These are phyloP conservation scores for Pichia norvegensis DNA, from an alignment of 1,139 yeast genomes.

Conservation along the genomic window DNA sequence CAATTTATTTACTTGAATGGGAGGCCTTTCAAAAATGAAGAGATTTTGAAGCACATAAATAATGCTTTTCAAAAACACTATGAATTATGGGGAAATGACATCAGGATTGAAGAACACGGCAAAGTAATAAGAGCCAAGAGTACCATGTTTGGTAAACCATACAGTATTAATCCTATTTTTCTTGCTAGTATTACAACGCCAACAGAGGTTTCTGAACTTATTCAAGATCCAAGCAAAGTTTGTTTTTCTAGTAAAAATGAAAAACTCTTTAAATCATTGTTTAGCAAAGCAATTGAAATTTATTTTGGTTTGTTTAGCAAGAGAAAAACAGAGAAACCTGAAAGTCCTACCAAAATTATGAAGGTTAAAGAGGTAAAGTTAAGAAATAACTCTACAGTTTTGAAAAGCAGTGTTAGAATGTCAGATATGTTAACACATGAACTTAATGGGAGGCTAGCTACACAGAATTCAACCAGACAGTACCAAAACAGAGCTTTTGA, in stretches of 20 bases:
- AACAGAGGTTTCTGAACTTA: conserved; percentile 30
- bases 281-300: conserved; percentile 27
- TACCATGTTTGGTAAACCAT: conserved; percentile 27
- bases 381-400: background rate
- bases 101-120: conserved; percentile 1
- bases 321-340: background rate
- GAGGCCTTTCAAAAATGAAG: conserved; percentile 26
- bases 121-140: conserved; percentile 11
- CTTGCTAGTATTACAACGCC: conserved; percentile 33
- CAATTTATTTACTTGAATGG: conserved; percentile 46
- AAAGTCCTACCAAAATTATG: too few species aligned
- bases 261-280: conserved; percentile 28
- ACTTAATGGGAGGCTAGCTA: background rate
- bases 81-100: conserved; percentile 11
- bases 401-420: conserved; percentile 3
- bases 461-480: background rate
- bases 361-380: background rate
- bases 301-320: conserved; percentile 20
- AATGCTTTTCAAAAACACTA: conserved; percentile 15
- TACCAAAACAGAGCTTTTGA: conserved; percentile 1
- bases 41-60: conserved; percentile 28
- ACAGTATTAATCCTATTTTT: conserved; percentile 32
- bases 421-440: background rate
- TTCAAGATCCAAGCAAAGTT: conserved; percentile 37
- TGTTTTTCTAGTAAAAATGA: conserved; percentile 27